A percentile compares a stretch with the other conserved stretches of the same genome.
Conservation (phyloP, 306 rosid genomes). For the Ceratonia siliqua region DNA sequence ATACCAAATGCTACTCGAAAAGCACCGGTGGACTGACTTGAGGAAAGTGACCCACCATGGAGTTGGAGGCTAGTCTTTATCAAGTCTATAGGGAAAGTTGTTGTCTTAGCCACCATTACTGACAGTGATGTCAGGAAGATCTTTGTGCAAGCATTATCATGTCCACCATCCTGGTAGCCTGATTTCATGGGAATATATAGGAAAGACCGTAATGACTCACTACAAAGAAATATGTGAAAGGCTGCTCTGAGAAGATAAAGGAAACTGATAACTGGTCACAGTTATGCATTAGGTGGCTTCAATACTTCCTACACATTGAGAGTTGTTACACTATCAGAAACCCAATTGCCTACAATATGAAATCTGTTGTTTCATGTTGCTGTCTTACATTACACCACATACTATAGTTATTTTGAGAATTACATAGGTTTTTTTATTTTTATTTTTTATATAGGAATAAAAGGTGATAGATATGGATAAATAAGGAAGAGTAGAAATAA, state of each 20-base stretch:
- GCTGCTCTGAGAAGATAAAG: not conserved
- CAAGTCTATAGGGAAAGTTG: constrained; percentile 83
- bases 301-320: constrained; percentile 26
- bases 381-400: not conserved
- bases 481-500: not conserved
- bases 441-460: not conserved
- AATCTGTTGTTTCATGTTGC: not conserved
- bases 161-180: constrained; percentile 39
- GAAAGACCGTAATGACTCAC: constrained; percentile 21
- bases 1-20: constrained; percentile 60
- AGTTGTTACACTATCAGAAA: not conserved
- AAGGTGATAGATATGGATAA: not conserved
- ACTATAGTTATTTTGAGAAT: not conserved
- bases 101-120: constrained; percentile 86
- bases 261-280: constrained; percentile 4
- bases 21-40: constrained; percentile 51
- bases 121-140: constrained; percentile 61
- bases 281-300: not conserved
- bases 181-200: constrained; percentile 42
- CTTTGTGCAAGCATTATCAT: constrained; percentile 42
- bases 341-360: not conserved
- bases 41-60: constrained; percentile 66
- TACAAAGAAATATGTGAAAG: not conserved
- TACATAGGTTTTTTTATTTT: not conserved
- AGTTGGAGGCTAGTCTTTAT: constrained; percentile 89